Percentiles rank a stretch among this genome's conserved stretches.
Conservation (phyloP, 768 basidiomycete genomes). For the Termitomyces sp. region DNA sequence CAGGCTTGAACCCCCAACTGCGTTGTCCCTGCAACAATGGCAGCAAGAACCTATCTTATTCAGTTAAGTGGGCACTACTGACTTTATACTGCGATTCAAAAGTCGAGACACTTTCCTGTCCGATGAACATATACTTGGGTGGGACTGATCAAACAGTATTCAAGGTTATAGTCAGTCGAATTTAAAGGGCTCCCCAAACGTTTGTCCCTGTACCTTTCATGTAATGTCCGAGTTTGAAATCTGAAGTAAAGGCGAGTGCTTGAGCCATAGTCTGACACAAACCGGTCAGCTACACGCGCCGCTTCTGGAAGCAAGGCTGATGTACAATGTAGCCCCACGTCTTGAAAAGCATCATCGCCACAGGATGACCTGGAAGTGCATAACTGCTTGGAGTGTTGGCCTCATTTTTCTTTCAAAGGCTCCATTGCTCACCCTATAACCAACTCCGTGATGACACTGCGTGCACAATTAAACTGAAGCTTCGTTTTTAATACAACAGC, state of each 20-base stretch:
- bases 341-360: conserved; percentile 87
- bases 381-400: conserved; percentile 34
- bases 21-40: conserved; percentile 54
- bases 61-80: neutral
- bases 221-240: conserved; percentile 78
- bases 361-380: conserved; percentile 66
- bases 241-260: conserved; percentile 60
- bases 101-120: neutral
- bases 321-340: conserved; percentile 48
- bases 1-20: conserved; percentile 60
- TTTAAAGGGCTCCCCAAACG: neutral
- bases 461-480: conserved; percentile 22
- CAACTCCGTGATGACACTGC: conserved; percentile 76
- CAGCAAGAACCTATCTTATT: conserved; percentile 41
- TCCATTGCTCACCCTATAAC: conserved; percentile 55
- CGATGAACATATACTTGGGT: conserved; percentile 47
- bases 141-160: conserved; percentile 35
- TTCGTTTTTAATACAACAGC: neutral
- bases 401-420: neutral
- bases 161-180: conserved; percentile 16
- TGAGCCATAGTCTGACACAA: conserved; percentile 43
- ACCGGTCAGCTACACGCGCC: neutral
- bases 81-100: neutral
- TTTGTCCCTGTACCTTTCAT: conserved; percentile 37
- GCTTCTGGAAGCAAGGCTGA: conserved; percentile 2